Evolutionary conservation across 1,139 yeast genomes (phyloP).

Genomic region (Geotrichum macrosporum): DNA sequence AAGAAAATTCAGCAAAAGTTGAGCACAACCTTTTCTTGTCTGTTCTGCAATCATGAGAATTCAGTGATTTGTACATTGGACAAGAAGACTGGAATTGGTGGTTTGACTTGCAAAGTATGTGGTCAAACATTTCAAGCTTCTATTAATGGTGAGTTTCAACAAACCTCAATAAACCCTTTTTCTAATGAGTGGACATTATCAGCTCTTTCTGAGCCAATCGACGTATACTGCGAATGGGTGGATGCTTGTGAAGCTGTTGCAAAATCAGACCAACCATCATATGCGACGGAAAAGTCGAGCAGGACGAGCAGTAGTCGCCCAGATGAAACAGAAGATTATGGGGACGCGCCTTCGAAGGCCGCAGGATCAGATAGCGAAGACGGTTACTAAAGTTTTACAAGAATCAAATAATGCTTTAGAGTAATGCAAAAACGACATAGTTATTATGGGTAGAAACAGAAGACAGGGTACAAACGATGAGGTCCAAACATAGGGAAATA

Average conservation of each 20-base stretch:
- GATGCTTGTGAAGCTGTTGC: conserved; percentile 98
- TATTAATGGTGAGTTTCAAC: conserved; percentile 57
- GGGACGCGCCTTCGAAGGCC: conserved; percentile 6
- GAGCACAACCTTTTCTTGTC: conserved; percentile 82
- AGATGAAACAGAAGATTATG: conserved; percentile 6
- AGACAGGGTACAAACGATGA: background rate
- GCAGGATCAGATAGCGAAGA: conserved; percentile 14
- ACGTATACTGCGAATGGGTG: conserved; percentile 95
- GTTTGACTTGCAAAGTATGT: conserved; percentile 84
- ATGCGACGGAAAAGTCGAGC: conserved; percentile 32
- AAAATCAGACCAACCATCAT: conserved; percentile 33
- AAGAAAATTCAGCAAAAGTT: conserved; percentile 74
- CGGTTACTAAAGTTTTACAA: conserved; percentile 4
- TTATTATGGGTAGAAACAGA: background rate
- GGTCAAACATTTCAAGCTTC: conserved; percentile 92
- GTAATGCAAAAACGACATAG: background rate
- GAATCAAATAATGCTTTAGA: background rate
- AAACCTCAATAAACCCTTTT: too few relatives aligned
- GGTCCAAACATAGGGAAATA: background rate
- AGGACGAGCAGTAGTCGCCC: background rate
- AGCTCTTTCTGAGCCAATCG: conserved; percentile 77
- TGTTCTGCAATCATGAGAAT: conserved; percentile 93
- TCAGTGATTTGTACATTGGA: conserved; percentile 86
- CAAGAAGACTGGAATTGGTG: conserved; percentile 80
- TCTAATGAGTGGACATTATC: too few relatives aligned